These are phyloP conservation scores for Calcarisporium arbuscula DNA, from an alignment of 2,329 filamentous ascomycete species.

Conservation along the genomic window DNA sequence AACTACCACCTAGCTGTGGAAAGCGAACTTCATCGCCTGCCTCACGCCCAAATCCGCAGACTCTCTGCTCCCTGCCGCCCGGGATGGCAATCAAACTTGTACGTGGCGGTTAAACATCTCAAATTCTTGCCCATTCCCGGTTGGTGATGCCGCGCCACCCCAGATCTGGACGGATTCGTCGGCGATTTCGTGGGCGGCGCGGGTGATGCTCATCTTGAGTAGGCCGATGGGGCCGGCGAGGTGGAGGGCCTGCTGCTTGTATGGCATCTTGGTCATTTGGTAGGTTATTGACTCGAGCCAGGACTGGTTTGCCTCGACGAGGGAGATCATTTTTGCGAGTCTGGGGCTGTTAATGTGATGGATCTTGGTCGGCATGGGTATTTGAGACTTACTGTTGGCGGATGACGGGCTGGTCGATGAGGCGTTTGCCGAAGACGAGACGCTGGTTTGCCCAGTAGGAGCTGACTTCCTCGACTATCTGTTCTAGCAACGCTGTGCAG, in stretches of 20 bases:
- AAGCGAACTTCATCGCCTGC: constrained; percentile 78
- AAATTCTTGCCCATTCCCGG: constrained; percentile 74
- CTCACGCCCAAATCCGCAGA: constrained; percentile 74
- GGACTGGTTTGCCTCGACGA: constrained; percentile 74
- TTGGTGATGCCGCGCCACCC: constrained; percentile 74
- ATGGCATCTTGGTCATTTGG: constrained; percentile 83
- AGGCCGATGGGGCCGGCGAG: constrained; percentile 77
- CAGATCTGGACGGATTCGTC: constrained; percentile 83
- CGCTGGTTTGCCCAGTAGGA: constrained; percentile 87
- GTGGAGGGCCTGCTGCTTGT: constrained; percentile 66
- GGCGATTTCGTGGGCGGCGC: constrained; percentile 74
- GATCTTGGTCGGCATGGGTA: not conserved
- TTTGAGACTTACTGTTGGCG: constrained; percentile 58
- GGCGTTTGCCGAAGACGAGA: constrained; percentile 73
- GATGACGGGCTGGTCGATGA: constrained; percentile 79
- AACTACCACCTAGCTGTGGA: too few relatives aligned
- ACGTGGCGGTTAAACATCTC: constrained; percentile 80
- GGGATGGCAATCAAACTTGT: constrained; percentile 77
- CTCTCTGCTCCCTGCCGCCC: constrained; percentile 81
- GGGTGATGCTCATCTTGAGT: constrained; percentile 72
- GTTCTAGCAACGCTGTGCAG: too few relatives aligned
- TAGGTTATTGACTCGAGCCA: constrained; percentile 82
- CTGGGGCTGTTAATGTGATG: constrained; percentile 26
- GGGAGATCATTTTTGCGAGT: constrained; percentile 80
- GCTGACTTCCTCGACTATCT: constrained; percentile 78